A percentile compares a stretch with the other conserved stretches of the same genome.
These are phyloP conservation scores for Diphasiastrum complanatum DNA, from an alignment of 83 land plant genomes.

Conservation along the genomic window DNA sequence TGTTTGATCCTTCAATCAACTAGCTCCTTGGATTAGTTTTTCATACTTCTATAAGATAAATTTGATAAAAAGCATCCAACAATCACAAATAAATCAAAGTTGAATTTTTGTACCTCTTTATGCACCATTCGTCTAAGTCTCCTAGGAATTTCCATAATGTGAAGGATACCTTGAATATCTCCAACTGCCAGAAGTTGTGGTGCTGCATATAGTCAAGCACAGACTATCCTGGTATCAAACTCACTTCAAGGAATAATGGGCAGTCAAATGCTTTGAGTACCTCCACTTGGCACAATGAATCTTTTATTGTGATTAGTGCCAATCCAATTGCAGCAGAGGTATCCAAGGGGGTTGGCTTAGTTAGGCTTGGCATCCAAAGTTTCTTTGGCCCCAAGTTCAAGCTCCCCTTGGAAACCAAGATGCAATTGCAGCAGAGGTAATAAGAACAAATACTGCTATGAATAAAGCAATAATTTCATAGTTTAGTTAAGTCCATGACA, in stretches of 20 bases:
- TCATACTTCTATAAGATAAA: too few relatives aligned
- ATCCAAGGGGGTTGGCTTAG: neutral
- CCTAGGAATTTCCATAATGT: slow-evolving; percentile 41
- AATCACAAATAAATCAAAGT: too few relatives aligned
- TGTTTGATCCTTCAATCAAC: too few relatives aligned
- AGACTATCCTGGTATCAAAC: neutral
- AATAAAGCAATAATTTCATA: too few relatives aligned
- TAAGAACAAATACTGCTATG: too few relatives aligned
- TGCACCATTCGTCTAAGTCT: slow-evolving; percentile 27
- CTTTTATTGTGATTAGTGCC: neutral
- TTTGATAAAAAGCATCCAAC: too few relatives aligned
- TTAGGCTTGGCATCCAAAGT: too few relatives aligned
- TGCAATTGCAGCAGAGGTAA: too few relatives aligned
- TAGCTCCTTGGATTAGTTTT: too few relatives aligned
- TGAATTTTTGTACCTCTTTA: slow-evolving; percentile 40
- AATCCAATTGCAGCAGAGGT: neutral
- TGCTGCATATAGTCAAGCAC: slow-evolving; percentile 9
- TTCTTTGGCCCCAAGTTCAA: too few relatives aligned
- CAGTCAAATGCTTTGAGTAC: neutral
- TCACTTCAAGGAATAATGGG: neutral
- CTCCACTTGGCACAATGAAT: neutral
- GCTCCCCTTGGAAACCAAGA: too few relatives aligned
- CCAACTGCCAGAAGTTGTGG: slow-evolving; percentile 39
- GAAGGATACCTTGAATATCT: slow-evolving; percentile 36
- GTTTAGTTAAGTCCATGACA: too few relatives aligned